Evolutionary conservation across 2,329 filamentous ascomycete species (phyloP).

Genomic region (Talaromyces sp.): DNA sequence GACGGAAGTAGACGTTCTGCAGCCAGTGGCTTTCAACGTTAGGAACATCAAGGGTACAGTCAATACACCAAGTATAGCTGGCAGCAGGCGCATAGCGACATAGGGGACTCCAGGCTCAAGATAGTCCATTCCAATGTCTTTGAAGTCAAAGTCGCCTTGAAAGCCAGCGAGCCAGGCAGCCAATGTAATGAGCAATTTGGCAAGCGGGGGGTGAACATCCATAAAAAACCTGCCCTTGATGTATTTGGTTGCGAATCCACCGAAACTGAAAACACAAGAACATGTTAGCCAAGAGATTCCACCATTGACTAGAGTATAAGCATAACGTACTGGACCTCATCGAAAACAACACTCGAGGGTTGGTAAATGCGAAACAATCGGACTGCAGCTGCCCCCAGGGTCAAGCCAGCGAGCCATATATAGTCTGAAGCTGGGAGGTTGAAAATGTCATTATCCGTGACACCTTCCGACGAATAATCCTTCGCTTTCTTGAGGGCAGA

Average conservation of each 20-base stretch:
- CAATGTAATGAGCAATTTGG: slow-evolving; percentile 93
- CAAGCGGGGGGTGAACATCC: slow-evolving; percentile 98
- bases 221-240: slow-evolving; percentile 99
- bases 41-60: slow-evolving; percentile 91
- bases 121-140: slow-evolving; percentile 99
- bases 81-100: slow-evolving; percentile 93
- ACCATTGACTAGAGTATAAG: neutral
- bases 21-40: slow-evolving; percentile 86
- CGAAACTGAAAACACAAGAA: slow-evolving; percentile 63
- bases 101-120: slow-evolving; percentile 92
- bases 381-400: slow-evolving; percentile 71
- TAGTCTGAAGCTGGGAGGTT: slow-evolving; percentile 81
- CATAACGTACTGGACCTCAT: slow-evolving; percentile 88
- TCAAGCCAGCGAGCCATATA: slow-evolving; percentile 69
- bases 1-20: slow-evolving; percentile 77
- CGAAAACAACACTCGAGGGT: slow-evolving; percentile 93
- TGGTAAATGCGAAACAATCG: slow-evolving; percentile 95
- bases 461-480: slow-evolving; percentile 49
- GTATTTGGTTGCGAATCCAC: slow-evolving; percentile 96
- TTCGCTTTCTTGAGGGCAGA: slow-evolving; percentile 29
- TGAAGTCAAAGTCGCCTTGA: slow-evolving; percentile 95
- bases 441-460: slow-evolving; percentile 89
- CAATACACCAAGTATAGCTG: slow-evolving; percentile 82
- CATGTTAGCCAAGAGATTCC: neutral
- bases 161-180: slow-evolving; percentile 94